phyloP scores from a whole-genome alignment of 139 green algal species.

The Dunaliella primolecta region DNA sequence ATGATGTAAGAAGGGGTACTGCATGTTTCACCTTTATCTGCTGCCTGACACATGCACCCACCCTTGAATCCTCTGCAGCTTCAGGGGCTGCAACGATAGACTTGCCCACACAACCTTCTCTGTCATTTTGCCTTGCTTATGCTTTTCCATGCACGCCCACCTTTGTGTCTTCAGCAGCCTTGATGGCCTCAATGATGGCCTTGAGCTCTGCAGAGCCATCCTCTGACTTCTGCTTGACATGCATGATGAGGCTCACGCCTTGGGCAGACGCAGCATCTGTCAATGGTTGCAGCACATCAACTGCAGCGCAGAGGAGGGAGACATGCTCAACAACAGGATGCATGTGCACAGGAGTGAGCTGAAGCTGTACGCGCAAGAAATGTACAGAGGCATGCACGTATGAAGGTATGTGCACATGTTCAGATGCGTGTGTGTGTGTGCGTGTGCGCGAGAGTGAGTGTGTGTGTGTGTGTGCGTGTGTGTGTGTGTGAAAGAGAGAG shows the following conservation, averaged over 20 bases:
- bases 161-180: conserved; percentile 18
- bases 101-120: too few relatives aligned
- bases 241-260: conserved; percentile 58
- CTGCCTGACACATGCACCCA: too few relatives aligned
- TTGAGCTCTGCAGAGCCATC: conserved; percentile 56
- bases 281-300: conserved; percentile 61
- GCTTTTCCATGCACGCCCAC: too few relatives aligned
- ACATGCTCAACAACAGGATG: neutral
- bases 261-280: conserved; percentile 21
- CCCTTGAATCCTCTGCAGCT: too few relatives aligned
- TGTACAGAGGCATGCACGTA: neutral
- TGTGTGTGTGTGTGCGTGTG: neutral
- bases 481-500: too few relatives aligned
- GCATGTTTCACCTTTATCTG: too few relatives aligned
- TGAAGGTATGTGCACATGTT: neutral
- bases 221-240: conserved; percentile 75
- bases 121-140: too few relatives aligned
- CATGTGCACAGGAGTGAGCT: too few relatives aligned
- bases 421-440: neutral
- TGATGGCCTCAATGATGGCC: conserved; percentile 52
- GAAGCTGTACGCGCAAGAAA: too few relatives aligned
- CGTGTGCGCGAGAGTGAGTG: neutral
- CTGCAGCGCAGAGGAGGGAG: conserved; percentile 24
- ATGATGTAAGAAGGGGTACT: too few relatives aligned
- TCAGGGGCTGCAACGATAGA: too few relatives aligned